Conservation (phyloP, 257 asterid genomes). For the Fraxinus anomala region DNA sequence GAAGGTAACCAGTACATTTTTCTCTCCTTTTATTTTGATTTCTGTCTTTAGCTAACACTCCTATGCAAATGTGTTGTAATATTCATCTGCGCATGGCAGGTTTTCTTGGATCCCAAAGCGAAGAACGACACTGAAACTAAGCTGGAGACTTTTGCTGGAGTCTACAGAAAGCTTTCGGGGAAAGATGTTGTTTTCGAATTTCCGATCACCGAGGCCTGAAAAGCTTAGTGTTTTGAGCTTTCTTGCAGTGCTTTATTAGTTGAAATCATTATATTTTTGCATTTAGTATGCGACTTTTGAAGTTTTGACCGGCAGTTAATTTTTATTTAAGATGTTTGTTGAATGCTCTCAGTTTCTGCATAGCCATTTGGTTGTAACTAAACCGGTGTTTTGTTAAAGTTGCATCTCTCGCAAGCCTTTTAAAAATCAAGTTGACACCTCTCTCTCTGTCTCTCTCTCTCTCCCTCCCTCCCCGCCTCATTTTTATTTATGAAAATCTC, state of each 20-base stretch:
- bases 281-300: conserved; percentile 25
- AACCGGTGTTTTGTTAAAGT: not conserved
- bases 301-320: conserved; percentile 30
- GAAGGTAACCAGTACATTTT: conserved; percentile 44
- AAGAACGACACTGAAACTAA: conserved; percentile 55
- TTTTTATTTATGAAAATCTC: no score
- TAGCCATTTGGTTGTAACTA: not conserved
- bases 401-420: not conserved
- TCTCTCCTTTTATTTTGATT: not conserved
- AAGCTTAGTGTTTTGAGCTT: not conserved
- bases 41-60: not conserved
- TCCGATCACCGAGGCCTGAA: conserved; percentile 40
- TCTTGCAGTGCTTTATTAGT: conserved; percentile 9
- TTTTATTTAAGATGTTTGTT: not conserved
- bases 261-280: conserved; percentile 5
- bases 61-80: not conserved
- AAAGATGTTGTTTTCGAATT: conserved; percentile 55
- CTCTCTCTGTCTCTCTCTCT: no score
- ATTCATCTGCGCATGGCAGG: conserved; percentile 26
- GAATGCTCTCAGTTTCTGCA: not conserved
- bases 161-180: conserved; percentile 63
- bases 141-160: conserved; percentile 61
- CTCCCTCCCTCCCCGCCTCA: no score
- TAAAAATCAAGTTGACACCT: no score
- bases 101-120: conserved; percentile 56